phyloP scores from a whole-genome alignment of 352 stramenopile genomes.

The Phytopythium boreale region DNA sequence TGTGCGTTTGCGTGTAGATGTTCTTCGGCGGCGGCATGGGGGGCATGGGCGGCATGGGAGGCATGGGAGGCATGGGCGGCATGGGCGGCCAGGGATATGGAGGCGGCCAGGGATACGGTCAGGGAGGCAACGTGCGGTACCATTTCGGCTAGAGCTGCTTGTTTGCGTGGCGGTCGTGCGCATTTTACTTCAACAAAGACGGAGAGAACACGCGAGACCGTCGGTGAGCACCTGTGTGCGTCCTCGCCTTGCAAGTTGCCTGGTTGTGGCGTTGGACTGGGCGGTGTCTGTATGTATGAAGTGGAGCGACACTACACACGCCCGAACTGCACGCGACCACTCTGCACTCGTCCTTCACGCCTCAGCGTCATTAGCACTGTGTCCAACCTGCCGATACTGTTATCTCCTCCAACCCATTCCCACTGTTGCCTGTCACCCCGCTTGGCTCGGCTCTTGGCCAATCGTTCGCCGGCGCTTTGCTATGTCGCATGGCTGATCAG shows the following conservation, averaged over 20 bases:
- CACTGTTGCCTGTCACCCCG: neutral
- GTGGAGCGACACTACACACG: too few species aligned
- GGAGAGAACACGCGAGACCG: neutral
- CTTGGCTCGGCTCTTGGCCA: constrained; percentile 19
- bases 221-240: neutral
- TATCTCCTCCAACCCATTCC: neutral
- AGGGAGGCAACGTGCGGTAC: constrained; percentile 62
- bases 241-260: neutral
- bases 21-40: constrained; percentile 67
- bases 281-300: too few species aligned
- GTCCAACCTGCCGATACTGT: too few species aligned
- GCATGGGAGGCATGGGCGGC: constrained; percentile 43
- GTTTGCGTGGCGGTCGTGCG: constrained; percentile 1
- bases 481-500: constrained; percentile 7
- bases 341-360: too few species aligned
- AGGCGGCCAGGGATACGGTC: constrained; percentile 24
- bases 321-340: too few species aligned
- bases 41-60: constrained; percentile 46
- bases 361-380: too few species aligned
- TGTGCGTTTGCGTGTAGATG: constrained; percentile 46
- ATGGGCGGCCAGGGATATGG: constrained; percentile 33
- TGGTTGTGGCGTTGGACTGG: too few species aligned
- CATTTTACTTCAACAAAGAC: neutral
- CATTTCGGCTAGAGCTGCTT: constrained; percentile 64
- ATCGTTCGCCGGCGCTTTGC: constrained; percentile 21